Conservation (phyloP, 108 stramenopile genomes). For the Pelagomonas calceolata region DNA sequence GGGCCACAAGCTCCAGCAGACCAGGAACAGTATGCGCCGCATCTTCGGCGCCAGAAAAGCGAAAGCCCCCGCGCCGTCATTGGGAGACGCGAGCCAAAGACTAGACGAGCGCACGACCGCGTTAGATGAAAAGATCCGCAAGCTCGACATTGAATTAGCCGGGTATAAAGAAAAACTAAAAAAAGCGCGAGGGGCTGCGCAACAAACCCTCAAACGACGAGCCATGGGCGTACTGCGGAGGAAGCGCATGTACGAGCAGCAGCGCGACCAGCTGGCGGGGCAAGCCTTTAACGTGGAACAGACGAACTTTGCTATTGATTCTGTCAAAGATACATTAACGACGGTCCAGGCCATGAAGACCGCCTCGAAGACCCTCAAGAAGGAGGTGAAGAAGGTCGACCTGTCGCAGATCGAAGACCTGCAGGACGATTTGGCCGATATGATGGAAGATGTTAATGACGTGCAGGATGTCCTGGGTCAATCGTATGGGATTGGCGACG, state of each 20-base stretch:
- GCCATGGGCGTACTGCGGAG: constrained; percentile 85
- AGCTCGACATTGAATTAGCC: constrained; percentile 62
- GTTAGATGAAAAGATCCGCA: constrained; percentile 63
- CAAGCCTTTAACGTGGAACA: constrained; percentile 97
- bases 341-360: constrained; percentile 91
- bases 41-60: constrained; percentile 77
- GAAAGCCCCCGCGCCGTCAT: constrained; percentile 50
- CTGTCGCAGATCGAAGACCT: constrained; percentile 88
- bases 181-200: constrained; percentile 54
- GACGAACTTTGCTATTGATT: constrained; percentile 82
- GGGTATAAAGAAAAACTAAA: constrained; percentile 74
- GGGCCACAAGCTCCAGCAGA: too few relatives aligned
- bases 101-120: constrained; percentile 48
- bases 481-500: constrained; percentile 83
- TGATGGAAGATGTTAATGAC: constrained; percentile 87
- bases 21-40: constrained; percentile 72
- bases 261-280: constrained; percentile 80
- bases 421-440: constrained; percentile 79
- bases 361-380: constrained; percentile 71
- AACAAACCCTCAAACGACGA: constrained; percentile 61
- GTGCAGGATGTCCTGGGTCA: constrained; percentile 85
- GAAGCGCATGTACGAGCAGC: constrained; percentile 92
- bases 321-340: constrained; percentile 75
- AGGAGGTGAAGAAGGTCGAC: constrained; percentile 69
- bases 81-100: constrained; percentile 55